Evolutionary conservation across 1,284 basidiomycete genomes (phyloP).

Genomic region (Leccinum subrobustum): DNA sequence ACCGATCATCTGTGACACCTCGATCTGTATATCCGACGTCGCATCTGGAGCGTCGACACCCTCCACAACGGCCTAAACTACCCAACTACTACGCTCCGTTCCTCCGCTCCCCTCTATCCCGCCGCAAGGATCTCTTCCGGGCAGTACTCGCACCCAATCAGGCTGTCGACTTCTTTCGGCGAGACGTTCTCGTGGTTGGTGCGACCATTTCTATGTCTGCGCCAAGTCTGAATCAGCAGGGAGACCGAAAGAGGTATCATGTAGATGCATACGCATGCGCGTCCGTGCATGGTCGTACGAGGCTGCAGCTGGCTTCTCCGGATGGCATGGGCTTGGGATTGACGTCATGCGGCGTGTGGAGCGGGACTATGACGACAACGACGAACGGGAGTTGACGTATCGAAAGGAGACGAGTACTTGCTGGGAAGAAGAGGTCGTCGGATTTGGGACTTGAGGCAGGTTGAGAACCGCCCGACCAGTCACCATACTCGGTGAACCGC

Average conservation of each 20-base stretch:
- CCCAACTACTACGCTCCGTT: slow-evolving; percentile 23
- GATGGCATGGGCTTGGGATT: slow-evolving; percentile 28
- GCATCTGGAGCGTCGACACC: slow-evolving; percentile 15
- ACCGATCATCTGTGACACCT: neutral
- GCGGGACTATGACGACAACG: neutral
- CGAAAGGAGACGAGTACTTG: neutral
- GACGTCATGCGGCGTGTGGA: slow-evolving; percentile 6
- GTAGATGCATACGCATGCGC: neutral
- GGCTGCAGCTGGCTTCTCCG: slow-evolving; percentile 29
- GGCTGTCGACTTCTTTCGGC: slow-evolving; percentile 30
- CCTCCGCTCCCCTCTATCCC: slow-evolving; percentile 9
- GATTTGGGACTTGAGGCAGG: too few species aligned
- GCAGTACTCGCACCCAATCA: slow-evolving; percentile 19
- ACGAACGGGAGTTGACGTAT: neutral
- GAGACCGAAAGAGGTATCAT: neutral
- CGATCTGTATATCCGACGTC: slow-evolving; percentile 12
- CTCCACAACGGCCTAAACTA: slow-evolving; percentile 29
- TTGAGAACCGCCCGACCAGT: slow-evolving; percentile 16
- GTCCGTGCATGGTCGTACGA: slow-evolving; percentile 22
- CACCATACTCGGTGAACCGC: slow-evolving; percentile 22
- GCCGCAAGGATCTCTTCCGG: slow-evolving; percentile 30
- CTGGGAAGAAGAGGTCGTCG: too few species aligned
- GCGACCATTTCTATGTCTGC: slow-evolving; percentile 3
- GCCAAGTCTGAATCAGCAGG: neutral
- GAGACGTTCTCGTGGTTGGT: slow-evolving; percentile 17